A percentile compares a stretch with the other conserved stretches of the same genome.
These are phyloP conservation scores for Macadamia integrifolia DNA, from an alignment of 164 flowering plant species.

Conservation along the genomic window DNA sequence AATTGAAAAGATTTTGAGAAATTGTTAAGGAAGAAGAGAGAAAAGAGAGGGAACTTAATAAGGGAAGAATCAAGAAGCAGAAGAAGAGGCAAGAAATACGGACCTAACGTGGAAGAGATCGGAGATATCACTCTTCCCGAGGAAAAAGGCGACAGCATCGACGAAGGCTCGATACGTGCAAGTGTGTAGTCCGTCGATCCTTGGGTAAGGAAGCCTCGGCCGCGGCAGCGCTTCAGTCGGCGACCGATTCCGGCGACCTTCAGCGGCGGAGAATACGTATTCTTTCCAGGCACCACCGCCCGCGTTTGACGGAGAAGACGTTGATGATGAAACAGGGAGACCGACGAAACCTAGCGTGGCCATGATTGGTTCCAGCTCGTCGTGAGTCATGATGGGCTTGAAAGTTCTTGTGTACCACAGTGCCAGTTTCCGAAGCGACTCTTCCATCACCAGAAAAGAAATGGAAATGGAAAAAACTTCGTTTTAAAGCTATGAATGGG, in stretches of 20 bases:
- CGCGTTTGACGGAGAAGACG: neutral
- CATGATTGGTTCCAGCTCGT: slow-evolving; percentile 69
- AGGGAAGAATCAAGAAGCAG: neutral
- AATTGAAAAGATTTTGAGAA: neutral
- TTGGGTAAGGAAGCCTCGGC: slow-evolving; percentile 48
- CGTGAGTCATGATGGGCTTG: slow-evolving; percentile 60
- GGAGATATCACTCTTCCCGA: slow-evolving; percentile 39
- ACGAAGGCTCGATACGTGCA: slow-evolving; percentile 52
- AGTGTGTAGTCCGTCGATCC: slow-evolving; percentile 61
- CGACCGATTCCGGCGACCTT: slow-evolving; percentile 4
- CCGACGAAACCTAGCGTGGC: slow-evolving; percentile 42
- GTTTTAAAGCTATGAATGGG: too few relatives aligned
- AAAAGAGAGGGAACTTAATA: too few relatives aligned
- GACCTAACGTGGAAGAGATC: slow-evolving; percentile 60
- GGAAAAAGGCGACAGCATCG: slow-evolving; percentile 50
- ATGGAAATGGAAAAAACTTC: too few relatives aligned
- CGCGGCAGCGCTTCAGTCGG: slow-evolving; percentile 23
- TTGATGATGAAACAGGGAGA: slow-evolving; percentile 11
- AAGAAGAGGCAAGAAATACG: neutral
- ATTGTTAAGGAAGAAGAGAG: too few relatives aligned
- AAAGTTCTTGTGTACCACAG: slow-evolving; percentile 54
- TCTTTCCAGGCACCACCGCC: slow-evolving; percentile 32
- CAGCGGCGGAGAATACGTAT: slow-evolving; percentile 29
- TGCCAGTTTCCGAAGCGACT: slow-evolving; percentile 44
- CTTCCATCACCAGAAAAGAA: slow-evolving; percentile 23